Evolutionary conservation across 768 basidiomycete genomes (phyloP), one percentile per base, ranked within the genome.

Genomic region (Lactarius vividus): DNA sequence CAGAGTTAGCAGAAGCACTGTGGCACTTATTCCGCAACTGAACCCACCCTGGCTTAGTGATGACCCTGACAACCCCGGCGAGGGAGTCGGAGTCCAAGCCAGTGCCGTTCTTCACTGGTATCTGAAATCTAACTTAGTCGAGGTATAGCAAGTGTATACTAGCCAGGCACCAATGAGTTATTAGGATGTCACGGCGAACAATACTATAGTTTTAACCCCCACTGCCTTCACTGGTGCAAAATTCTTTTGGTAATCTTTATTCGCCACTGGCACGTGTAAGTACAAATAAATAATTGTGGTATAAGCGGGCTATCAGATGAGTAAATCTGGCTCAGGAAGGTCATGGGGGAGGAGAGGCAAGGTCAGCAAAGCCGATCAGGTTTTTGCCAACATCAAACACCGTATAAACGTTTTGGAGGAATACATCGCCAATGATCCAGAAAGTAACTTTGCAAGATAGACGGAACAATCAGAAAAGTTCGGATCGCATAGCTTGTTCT

Each of bases 391-490:
- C 16, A 39, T 62, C 52, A 44, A 65, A 65, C 3, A 61, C 58
- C 18, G 59, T 29, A 63, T 57, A 66, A 18, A 57, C 55, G 35
- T 63, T 26, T 49, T 26, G 49, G 23, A 49, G 23, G 23, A 49
- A 49, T 26, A 15, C 23, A 26, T 2, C 62, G 3, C 65, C 65
- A 44, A 63, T 35, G 40, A 66, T 35, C 65, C 65, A 66, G 49
- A 54, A 65, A 3, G 5, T 2, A 26, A 15, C 59, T 60, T 29
- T 10, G 20, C 11, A 42, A 11, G 20, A 33, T 6, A 49, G 37
- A 7, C 37, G 33, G 33, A 16, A 15, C 35, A 59, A 37, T n/a
- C 55, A 31, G 59, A 44, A 29, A 31, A 39, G 31, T 8, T 67
- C n/a, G 46, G 9, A 13, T 23, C 40, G 26, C 28, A 29, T 13